Percentiles rank a stretch among this genome's conserved stretches.
Conservation (phyloP, 164 flowering plant genomes). For the Vitis rupestris region DNA sequence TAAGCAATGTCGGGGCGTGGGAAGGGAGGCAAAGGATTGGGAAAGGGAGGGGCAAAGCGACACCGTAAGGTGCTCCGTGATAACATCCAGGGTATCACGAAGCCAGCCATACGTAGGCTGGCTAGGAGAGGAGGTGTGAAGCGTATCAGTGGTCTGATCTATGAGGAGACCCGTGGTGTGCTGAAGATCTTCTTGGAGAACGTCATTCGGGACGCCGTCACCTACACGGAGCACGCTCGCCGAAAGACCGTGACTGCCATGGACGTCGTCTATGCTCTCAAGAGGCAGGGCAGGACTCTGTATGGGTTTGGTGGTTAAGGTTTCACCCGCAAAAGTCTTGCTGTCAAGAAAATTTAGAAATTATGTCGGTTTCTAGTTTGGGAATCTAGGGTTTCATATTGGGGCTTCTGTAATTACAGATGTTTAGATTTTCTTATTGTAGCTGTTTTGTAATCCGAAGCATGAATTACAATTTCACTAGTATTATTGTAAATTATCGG, state of each 20-base stretch:
- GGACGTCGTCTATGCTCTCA: conserved; percentile 40
- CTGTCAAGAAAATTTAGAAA: conserved; percentile 23
- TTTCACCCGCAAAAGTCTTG: conserved; percentile 18
- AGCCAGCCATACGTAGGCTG: conserved; percentile 35
- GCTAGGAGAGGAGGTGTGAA: conserved; percentile 39
- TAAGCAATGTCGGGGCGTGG: conserved; percentile 31
- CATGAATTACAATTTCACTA: too few species aligned
- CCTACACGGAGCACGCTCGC: conserved; percentile 33
- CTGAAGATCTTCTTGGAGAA: conserved; percentile 39
- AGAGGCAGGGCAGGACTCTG: conserved; percentile 43
- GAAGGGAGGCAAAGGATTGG: conserved; percentile 40
- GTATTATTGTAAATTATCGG: too few species aligned
- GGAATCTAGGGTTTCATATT: background rate
- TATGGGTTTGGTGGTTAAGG: conserved; percentile 36
- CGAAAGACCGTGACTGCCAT: conserved; percentile 42
- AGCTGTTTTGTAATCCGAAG: too few species aligned
- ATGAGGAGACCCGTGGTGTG: conserved; percentile 37
- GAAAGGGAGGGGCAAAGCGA: conserved; percentile 41
- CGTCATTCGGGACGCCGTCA: conserved; percentile 34
- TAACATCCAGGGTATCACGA: conserved; percentile 37
- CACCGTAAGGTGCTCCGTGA: conserved; percentile 37
- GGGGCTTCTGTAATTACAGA: background rate
- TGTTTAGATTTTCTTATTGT: background rate
- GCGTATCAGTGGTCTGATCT: conserved; percentile 39
- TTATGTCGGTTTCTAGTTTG: background rate